Percentiles rank a stretch among this genome's conserved stretches.
Evolutionary conservation across 495 filamentous ascomycete genomes (phyloP).

Genomic region (Tuber brumale): DNA sequence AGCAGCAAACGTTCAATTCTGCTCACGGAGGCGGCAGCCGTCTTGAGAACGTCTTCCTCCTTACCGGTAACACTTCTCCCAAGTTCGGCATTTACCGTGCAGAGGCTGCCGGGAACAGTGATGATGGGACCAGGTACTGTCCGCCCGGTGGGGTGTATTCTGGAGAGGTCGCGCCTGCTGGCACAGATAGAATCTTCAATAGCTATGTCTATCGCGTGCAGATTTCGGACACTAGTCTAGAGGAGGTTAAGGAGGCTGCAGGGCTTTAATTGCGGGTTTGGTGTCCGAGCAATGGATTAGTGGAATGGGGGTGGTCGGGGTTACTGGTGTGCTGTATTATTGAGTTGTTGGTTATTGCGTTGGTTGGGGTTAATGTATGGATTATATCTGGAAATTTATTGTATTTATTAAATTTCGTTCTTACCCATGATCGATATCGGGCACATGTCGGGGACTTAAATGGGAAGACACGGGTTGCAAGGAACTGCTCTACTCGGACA

Average conservation of each 20-base stretch:
- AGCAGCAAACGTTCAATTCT: conserved; percentile 38
- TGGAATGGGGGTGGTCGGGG: neutral
- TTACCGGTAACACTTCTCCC: conserved; percentile 40
- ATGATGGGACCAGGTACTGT: conserved; percentile 17
- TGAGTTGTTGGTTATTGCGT: neutral
- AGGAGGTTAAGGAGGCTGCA: conserved; percentile 30
- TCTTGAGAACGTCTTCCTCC: conserved; percentile 33
- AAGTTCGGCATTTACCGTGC: conserved; percentile 43
- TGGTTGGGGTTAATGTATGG: neutral
- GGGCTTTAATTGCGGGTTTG: conserved; percentile 16
- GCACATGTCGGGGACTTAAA: neutral
- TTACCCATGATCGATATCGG: neutral
- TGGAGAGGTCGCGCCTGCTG: conserved; percentile 15
- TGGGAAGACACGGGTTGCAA: neutral
- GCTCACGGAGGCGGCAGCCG: conserved; percentile 32
- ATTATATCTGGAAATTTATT: neutral
- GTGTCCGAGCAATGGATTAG: neutral
- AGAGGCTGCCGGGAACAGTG: conserved; percentile 30
- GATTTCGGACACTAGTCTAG: conserved; percentile 38
- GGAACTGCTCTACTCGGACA: neutral
- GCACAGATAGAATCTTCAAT: conserved; percentile 28
- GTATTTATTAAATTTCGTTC: neutral
- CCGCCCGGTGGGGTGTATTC: conserved; percentile 24
- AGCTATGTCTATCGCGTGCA: conserved; percentile 39
- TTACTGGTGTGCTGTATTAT: neutral